These are phyloP conservation scores for Hippophae rhamnoides DNA, from an alignment of 306 rosid species.

Conservation along the genomic window DNA sequence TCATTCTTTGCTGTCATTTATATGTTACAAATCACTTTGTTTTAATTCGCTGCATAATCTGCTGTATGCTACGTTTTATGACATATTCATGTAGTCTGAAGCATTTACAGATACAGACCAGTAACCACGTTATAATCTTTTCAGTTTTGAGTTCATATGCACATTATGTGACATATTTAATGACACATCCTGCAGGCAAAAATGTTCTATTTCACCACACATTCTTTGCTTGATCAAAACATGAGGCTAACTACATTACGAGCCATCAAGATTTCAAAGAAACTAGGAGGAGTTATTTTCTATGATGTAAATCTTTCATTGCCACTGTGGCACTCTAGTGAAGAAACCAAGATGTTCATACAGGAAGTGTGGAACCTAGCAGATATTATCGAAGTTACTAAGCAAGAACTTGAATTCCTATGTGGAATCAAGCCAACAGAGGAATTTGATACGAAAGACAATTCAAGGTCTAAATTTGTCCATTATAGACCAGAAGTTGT, in stretches of 20 bases:
- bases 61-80: no score
- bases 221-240: constrained; percentile 76
- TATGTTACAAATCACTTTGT: no score
- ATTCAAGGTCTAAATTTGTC: constrained; percentile 63
- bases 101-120: no score
- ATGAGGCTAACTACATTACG: constrained; percentile 76
- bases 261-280: constrained; percentile 69
- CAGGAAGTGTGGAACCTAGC: constrained; percentile 78
- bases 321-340: constrained; percentile 77
- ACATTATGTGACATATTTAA: constrained; percentile 7
- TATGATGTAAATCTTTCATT: constrained; percentile 84
- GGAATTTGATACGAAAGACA: constrained; percentile 81
- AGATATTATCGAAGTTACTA: constrained; percentile 84
- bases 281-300: constrained; percentile 71
- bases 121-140: background rate
- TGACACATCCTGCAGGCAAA: constrained; percentile 60
- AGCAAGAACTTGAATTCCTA: constrained; percentile 91
- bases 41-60: no score
- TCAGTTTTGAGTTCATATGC: constrained; percentile 9
- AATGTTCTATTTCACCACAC: constrained; percentile 86
- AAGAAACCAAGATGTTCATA: constrained; percentile 64
- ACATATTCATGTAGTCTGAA: no score
- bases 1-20: no score
- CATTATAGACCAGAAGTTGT: constrained; percentile 63
- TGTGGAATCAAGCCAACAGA: constrained; percentile 70